Percentiles rank a stretch among this genome's conserved stretches.
Evolutionary conservation across 805 yeast genomes (phyloP).

Genomic region (Kazachstania psychrophila): DNA sequence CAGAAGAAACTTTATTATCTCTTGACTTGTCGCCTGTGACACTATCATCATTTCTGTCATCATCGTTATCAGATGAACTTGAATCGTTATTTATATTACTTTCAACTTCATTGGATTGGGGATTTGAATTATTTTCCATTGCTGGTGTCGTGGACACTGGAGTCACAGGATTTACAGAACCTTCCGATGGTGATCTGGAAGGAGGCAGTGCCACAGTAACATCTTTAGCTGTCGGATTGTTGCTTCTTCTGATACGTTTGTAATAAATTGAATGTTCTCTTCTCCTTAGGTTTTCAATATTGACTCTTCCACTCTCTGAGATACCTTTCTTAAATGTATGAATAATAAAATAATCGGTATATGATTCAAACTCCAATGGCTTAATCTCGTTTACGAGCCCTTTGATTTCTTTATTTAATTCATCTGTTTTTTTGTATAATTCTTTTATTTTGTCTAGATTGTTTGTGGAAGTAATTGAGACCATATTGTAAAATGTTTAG

Average conservation of each 20-base stretch:
- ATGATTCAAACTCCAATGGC: slow-evolving; percentile 30
- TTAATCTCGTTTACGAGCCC: slow-evolving; percentile 10
- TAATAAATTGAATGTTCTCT: slow-evolving; percentile 23
- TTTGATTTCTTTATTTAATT: slow-evolving; percentile 7
- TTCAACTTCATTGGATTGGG: too few species aligned
- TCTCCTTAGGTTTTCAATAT: slow-evolving; percentile 21
- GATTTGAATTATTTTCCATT: too few species aligned
- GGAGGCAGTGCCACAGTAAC: slow-evolving; percentile 5
- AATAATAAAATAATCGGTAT: slow-evolving; percentile 23
- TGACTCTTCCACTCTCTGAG: slow-evolving; percentile 28
- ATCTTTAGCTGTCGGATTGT: background rate
- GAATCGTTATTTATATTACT: too few species aligned
- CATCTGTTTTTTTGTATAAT: slow-evolving; percentile 6
- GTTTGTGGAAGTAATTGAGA: background rate
- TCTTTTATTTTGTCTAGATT: slow-evolving; percentile 7
- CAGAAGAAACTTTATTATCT: slow-evolving; percentile 1
- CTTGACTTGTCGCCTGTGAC: background rate
- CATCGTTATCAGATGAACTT: background rate
- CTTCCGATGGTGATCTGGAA: slow-evolving; percentile 4
- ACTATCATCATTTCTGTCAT: background rate
- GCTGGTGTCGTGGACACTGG: background rate
- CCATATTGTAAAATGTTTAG: too few species aligned
- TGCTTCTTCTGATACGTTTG: slow-evolving; percentile 14
- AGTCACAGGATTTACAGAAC: background rate
- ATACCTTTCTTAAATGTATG: slow-evolving; percentile 25